Conservation (phyloP, 345 rosid genomes). For the Linum lewisii region DNA sequence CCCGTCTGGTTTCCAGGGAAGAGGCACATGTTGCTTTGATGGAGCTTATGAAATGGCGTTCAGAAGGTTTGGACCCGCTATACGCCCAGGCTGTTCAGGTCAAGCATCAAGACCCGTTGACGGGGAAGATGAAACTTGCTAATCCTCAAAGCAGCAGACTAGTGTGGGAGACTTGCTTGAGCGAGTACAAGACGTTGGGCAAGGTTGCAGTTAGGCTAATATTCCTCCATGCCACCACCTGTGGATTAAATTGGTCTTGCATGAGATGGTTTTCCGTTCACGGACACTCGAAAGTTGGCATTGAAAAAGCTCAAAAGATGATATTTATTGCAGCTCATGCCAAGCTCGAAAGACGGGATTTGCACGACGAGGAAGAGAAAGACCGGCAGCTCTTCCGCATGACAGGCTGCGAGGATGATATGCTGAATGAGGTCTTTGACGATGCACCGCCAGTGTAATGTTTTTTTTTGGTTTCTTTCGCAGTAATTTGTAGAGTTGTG, state of each 20-base stretch:
- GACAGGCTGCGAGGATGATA: conserved; percentile 33
- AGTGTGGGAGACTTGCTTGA: conserved; percentile 56
- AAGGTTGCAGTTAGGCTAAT: conserved; percentile 46
- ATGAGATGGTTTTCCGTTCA: conserved; percentile 34
- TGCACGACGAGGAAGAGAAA: conserved; percentile 38
- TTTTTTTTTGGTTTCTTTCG: conserved; percentile 21
- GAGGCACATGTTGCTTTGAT: conserved; percentile 45
- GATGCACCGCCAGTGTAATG: conserved; percentile 39
- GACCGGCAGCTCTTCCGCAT: conserved; percentile 34
- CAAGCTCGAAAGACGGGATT: conserved; percentile 38
- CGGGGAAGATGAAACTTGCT: conserved; percentile 50
- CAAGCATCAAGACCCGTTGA: conserved; percentile 38
- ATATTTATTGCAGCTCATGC: conserved; percentile 50
- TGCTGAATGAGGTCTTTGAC: conserved; percentile 33
- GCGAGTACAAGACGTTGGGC: conserved; percentile 43
- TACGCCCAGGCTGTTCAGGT: conserved; percentile 60
- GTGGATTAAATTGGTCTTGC: conserved; percentile 41
- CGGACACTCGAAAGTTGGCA: conserved; percentile 26
- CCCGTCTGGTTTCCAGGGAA: conserved; percentile 38
- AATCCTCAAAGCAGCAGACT: conserved; percentile 52
- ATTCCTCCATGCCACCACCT: conserved; percentile 46
- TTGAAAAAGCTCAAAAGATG: conserved; percentile 50
- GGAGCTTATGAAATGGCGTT: conserved; percentile 62
- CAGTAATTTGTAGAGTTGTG: conserved; percentile 21
- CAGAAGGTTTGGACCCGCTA: conserved; percentile 50